These are phyloP conservation scores for Botryosphaeria dothidea DNA, from an alignment of 2,329 filamentous ascomycete species.

Conservation along the genomic window DNA sequence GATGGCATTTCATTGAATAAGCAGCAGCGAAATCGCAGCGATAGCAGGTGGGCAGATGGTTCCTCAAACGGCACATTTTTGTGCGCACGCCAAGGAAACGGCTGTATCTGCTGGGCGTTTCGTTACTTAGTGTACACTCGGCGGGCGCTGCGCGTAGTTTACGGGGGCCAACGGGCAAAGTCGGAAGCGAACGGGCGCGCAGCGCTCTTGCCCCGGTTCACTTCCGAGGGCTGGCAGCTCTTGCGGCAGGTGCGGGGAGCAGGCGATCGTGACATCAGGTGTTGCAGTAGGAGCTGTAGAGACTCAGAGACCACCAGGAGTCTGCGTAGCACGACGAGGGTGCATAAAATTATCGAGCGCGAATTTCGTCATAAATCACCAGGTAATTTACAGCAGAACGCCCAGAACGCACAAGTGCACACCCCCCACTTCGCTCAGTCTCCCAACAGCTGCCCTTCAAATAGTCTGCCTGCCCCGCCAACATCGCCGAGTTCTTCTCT, in stretches of 20 bases:
- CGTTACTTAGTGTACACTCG: neutral
- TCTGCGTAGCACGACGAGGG: neutral
- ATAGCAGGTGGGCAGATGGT: neutral
- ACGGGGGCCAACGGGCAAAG: slow-evolving; percentile 5
- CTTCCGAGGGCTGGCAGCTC: slow-evolving; percentile 1
- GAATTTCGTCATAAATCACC: neutral
- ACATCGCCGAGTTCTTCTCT: neutral
- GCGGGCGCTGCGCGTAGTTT: neutral
- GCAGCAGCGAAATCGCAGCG: slow-evolving; percentile 14
- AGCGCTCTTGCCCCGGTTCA: neutral
- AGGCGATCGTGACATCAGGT: neutral
- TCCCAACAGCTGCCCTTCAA: neutral
- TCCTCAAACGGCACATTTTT: neutral
- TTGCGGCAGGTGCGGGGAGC: slow-evolving; percentile 10
- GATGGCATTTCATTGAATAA: slow-evolving; percentile 2
- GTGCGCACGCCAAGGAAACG: neutral
- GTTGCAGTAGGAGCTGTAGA: neutral
- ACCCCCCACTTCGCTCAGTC: slow-evolving; percentile 12
- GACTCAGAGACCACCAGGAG: neutral
- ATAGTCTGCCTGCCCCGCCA: slow-evolving; percentile 8
- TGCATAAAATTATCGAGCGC: slow-evolving; percentile 10
- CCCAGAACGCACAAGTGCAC: slow-evolving; percentile 14
- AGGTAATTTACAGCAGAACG: neutral
- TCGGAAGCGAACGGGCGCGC: slow-evolving; percentile 5
- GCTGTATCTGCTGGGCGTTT: neutral